Percentiles rank a stretch among this genome's conserved stretches.
These are phyloP conservation scores for Aspergillus fumigatiaffinis DNA, from an alignment of 2,329 filamentous ascomycete genomes.

Conservation along the genomic window DNA sequence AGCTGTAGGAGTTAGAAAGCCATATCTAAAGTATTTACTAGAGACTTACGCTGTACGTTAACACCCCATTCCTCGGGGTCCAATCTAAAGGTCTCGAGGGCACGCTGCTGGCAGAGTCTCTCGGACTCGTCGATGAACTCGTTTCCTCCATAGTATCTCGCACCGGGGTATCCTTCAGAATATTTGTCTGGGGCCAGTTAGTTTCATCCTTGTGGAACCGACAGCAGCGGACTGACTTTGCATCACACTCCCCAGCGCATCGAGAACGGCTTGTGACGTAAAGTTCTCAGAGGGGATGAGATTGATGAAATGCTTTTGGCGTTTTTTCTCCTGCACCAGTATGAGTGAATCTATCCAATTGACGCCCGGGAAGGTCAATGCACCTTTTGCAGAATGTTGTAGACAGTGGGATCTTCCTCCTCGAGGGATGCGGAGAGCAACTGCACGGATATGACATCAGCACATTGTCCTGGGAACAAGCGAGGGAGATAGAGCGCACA, in stretches of 20 bases:
- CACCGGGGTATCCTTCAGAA: constrained; percentile 95
- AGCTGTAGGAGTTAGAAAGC: constrained; percentile 46
- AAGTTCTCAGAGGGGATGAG: constrained; percentile 95
- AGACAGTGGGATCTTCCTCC: constrained; percentile 81
- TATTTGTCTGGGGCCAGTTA: constrained; percentile 71
- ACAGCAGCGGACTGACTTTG: constrained; percentile 61
- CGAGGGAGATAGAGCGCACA: constrained; percentile 21
- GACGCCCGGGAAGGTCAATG: constrained; percentile 11
- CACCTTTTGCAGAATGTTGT: constrained; percentile 87
- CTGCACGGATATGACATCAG: constrained; percentile 44
- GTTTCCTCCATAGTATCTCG: constrained; percentile 94
- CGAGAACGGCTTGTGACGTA: constrained; percentile 85
- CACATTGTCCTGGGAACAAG: background rate
- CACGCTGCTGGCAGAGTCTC: constrained; percentile 82
- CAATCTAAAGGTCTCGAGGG: constrained; percentile 80
- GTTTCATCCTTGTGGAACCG: constrained; percentile 2
- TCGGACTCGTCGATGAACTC: constrained; percentile 93
- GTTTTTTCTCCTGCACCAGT: constrained; percentile 72
- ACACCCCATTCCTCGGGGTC: constrained; percentile 89
- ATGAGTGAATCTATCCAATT: constrained; percentile 13
- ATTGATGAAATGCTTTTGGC: constrained; percentile 98
- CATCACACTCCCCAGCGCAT: constrained; percentile 90
- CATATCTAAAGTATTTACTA: background rate
- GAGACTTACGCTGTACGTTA: constrained; percentile 75
- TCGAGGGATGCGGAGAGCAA: constrained; percentile 74